phyloP scores from a whole-genome alignment of 2,329 filamentous ascomycete genomes.

The Zymoseptoria passerinii region DNA sequence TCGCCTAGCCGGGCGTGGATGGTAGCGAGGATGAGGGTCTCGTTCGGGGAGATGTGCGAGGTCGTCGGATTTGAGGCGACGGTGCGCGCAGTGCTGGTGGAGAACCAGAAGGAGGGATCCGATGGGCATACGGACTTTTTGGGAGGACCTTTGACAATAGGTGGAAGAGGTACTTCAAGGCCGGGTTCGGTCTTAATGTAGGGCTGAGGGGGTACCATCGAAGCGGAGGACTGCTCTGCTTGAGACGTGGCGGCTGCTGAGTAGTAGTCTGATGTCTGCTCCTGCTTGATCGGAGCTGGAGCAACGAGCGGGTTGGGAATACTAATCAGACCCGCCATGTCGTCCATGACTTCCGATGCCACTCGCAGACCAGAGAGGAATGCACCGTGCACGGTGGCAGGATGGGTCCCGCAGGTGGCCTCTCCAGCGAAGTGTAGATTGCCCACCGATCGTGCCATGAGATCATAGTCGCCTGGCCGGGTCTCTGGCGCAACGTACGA shows the following conservation, averaged over 20 bases:
- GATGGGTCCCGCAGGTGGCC: slow-evolving; percentile 90
- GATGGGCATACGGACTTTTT: slow-evolving; percentile 24
- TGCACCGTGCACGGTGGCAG: slow-evolving; percentile 92
- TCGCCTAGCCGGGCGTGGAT: slow-evolving; percentile 60
- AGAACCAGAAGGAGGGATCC: slow-evolving; percentile 26
- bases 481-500: slow-evolving; percentile 84
- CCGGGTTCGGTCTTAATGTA: slow-evolving; percentile 24
- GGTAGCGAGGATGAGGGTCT: slow-evolving; percentile 49
- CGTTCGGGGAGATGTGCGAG: slow-evolving; percentile 30
- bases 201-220: background rate
- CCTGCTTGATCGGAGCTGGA: slow-evolving; percentile 40
- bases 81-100: background rate
- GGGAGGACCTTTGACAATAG: slow-evolving; percentile 15
- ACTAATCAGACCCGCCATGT: slow-evolving; percentile 71
- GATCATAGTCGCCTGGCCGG: slow-evolving; percentile 78
- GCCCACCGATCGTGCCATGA: slow-evolving; percentile 75
- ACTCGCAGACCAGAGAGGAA: slow-evolving; percentile 88
- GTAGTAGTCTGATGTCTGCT: slow-evolving; percentile 16
- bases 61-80: slow-evolving; percentile 10
- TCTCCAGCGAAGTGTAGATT: slow-evolving; percentile 94
- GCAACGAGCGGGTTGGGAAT: slow-evolving; percentile 68
- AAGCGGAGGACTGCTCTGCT: background rate
- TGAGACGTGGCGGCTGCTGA: background rate
- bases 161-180: slow-evolving; percentile 1
- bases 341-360: slow-evolving; percentile 74